phyloP scores from a whole-genome alignment of 2,329 filamentous ascomycete genomes.

The Colletotrichum paranaense region DNA sequence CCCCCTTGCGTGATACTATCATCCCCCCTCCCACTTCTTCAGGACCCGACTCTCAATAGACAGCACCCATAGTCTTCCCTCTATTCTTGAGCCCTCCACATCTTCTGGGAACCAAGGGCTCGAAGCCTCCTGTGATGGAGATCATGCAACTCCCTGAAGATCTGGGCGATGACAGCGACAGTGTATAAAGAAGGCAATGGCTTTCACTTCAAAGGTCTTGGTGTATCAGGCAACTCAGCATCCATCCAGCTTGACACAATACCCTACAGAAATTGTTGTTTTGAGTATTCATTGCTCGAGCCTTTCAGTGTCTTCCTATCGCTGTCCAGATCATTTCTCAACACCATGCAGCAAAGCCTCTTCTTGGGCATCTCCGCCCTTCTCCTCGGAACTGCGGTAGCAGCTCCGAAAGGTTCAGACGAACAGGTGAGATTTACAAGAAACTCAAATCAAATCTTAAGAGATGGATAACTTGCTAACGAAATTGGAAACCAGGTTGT shows the following conservation, averaged over 20 bases:
- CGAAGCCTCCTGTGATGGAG: neutral
- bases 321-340: neutral
- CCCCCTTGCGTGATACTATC: conserved; percentile 26
- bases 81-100: conserved; percentile 3
- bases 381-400: neutral
- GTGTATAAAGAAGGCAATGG: conserved; percentile 8
- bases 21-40: neutral
- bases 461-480: neutral
- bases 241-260: neutral
- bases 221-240: neutral
- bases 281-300: neutral
- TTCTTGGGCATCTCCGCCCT: conserved; percentile 8
- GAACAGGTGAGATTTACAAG: conserved; percentile 5
- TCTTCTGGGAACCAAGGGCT: neutral
- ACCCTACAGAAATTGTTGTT: neutral
- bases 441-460: neutral
- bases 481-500: neutral
- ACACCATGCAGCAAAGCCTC: conserved; percentile 7
- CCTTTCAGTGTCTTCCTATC: neutral
- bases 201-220: neutral
- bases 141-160: neutral
- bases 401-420: conserved; percentile 4
- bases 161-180: neutral
- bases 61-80: conserved; percentile 12
- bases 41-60: neutral